A percentile compares a stretch with the other conserved stretches of the same genome.
Conservation (phyloP, 139 green algal genomes). For the Chlorella sorokiniana region DNA sequence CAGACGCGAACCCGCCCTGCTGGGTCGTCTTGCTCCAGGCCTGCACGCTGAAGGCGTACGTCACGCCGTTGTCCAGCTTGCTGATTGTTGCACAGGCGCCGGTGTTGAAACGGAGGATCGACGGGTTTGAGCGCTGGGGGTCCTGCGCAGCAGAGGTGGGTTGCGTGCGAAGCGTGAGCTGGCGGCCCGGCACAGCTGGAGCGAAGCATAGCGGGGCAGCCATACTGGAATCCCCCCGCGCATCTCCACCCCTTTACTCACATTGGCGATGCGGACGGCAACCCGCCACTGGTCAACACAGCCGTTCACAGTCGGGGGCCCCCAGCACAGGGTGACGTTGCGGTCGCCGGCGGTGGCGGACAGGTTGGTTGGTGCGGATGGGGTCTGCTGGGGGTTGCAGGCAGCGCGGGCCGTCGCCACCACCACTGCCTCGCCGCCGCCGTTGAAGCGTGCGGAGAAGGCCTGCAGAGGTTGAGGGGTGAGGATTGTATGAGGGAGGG, state of each 20-base stretch:
- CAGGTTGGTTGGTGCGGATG: slow-evolving; percentile 14
- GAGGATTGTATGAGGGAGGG: not conserved
- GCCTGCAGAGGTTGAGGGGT: not conserved
- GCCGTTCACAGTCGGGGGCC: not conserved
- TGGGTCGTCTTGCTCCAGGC: not conserved
- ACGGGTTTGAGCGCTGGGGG: not conserved
- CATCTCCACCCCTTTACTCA: not conserved
- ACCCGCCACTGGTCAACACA: slow-evolving; percentile 18
- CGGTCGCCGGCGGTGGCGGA: not conserved
- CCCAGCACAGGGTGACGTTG: slow-evolving; percentile 22
- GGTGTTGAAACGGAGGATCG: not conserved
- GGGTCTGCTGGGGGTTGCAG: not conserved
- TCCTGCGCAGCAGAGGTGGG: not conserved
- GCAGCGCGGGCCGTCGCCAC: not conserved
- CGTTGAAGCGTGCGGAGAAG: not conserved
- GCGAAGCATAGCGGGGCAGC: not conserved
- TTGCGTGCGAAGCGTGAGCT: too few relatives aligned
- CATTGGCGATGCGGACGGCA: not conserved
- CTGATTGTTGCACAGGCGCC: slow-evolving; percentile 21
- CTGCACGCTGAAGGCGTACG: slow-evolving; percentile 33
- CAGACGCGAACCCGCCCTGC: not conserved
- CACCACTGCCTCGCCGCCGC: slow-evolving; percentile 1
- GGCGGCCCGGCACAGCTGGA: too few relatives aligned
- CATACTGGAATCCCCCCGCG: not conserved
- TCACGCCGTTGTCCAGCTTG: not conserved